phyloP scores from a whole-genome alignment of 2,329 filamentous ascomycete species.

The Hypomyces perniciosus region DNA sequence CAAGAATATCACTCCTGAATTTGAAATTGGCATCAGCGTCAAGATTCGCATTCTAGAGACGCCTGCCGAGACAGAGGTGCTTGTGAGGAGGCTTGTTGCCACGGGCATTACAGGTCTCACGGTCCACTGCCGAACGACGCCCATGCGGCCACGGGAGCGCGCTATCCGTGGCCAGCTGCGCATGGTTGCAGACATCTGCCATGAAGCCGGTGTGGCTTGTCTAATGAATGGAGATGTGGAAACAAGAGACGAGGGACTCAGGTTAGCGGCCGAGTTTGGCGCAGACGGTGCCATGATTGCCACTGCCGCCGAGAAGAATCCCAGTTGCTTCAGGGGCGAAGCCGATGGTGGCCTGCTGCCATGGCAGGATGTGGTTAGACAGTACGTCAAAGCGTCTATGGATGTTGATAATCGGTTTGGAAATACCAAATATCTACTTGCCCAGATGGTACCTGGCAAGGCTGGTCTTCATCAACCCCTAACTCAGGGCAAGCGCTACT shows the following conservation, averaged over 20 bases:
- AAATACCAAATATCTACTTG: slow-evolving; percentile 89
- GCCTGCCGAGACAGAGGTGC: slow-evolving; percentile 63
- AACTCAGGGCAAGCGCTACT: slow-evolving; percentile 64
- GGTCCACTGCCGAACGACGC: slow-evolving; percentile 90
- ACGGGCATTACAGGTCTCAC: slow-evolving; percentile 92
- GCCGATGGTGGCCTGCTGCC: slow-evolving; percentile 63
- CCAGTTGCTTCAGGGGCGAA: slow-evolving; percentile 72
- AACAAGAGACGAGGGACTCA: slow-evolving; percentile 63
- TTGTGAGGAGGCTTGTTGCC: slow-evolving; percentile 71
- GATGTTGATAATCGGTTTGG: slow-evolving; percentile 79
- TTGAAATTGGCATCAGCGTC: slow-evolving; percentile 88
- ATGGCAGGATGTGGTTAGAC: slow-evolving; percentile 72
- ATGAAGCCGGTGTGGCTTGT: slow-evolving; percentile 80
- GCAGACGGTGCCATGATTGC: slow-evolving; percentile 97
- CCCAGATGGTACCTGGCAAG: slow-evolving; percentile 81
- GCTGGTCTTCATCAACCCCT: slow-evolving; percentile 56
- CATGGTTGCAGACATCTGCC: slow-evolving; percentile 78
- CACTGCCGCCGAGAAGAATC: slow-evolving; percentile 83
- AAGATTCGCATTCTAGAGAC: slow-evolving; percentile 89
- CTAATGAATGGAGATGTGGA: slow-evolving; percentile 93
- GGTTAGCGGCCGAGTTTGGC: slow-evolving; percentile 70
- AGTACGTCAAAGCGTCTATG: slow-evolving; percentile 68
- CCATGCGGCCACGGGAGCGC: slow-evolving; percentile 85
- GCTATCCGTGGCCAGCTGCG: slow-evolving; percentile 80
- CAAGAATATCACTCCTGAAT: slow-evolving; percentile 66